Evolutionary conservation across 768 basidiomycete species (phyloP).

Genomic region (Pleurotus tuber-regium): DNA sequence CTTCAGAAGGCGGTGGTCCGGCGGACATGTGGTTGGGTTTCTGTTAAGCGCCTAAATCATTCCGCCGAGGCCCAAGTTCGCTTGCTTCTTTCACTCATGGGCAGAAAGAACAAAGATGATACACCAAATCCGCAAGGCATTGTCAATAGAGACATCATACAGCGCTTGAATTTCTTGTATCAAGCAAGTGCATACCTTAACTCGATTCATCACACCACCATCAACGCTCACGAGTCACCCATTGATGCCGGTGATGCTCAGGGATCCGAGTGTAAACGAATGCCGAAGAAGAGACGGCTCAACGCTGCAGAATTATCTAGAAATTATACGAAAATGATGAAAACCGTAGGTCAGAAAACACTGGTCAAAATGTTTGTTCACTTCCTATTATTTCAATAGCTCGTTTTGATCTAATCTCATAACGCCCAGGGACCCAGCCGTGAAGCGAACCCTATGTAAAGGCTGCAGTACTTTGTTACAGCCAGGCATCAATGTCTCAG

Average conservation of each 20-base stretch:
- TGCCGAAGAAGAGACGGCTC: constrained; percentile 24
- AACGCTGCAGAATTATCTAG: constrained; percentile 54
- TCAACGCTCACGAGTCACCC: background rate
- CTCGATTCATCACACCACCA: constrained; percentile 20
- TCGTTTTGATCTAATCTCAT: background rate
- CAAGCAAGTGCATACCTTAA: constrained; percentile 72
- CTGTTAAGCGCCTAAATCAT: background rate
- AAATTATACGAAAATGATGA: constrained; percentile 65
- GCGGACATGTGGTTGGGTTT: constrained; percentile 33
- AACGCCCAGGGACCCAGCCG: constrained; percentile 78
- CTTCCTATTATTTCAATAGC: constrained; percentile 4
- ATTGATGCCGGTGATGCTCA: too few species aligned
- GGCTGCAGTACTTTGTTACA: constrained; percentile 62
- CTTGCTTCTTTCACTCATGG: constrained; percentile 43
- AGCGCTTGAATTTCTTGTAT: constrained; percentile 83
- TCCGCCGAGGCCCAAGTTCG: background rate
- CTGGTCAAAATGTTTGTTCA: constrained; percentile 69
- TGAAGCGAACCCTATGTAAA: constrained; percentile 82
- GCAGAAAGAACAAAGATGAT: constrained; percentile 62
- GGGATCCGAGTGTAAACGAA: constrained; percentile 18
- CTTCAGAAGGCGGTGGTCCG: constrained; percentile 39
- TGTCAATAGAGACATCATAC: constrained; percentile 71
- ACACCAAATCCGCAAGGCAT: constrained; percentile 56
- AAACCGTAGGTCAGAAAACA: constrained; percentile 68
- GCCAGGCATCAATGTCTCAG: constrained; percentile 62